Base-by-base conservation (phyloP, 2,329 filamentous ascomycete genomes). In the Cordyceps militaris region DNA sequence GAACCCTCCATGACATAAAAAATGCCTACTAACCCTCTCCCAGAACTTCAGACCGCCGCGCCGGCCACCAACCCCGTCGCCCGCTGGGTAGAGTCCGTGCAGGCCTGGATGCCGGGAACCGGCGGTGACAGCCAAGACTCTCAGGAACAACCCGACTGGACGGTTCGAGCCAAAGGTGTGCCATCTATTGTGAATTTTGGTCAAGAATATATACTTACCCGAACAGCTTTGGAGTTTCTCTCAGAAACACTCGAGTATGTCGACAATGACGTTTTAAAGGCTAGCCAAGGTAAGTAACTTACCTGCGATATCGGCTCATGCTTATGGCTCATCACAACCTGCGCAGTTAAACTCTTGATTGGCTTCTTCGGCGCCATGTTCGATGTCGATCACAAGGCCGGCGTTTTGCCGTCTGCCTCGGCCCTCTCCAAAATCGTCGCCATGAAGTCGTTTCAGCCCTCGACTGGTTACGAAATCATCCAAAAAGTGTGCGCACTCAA, bases 351-450 rank as follows among this genome's bases (percentile, higher is more conserved):
- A 51, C 66, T 80, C 0, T 66, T 81, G 9, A 71, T 82, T 26
- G 71, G 72, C 36, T 84, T 83, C 69, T 84, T 84, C 58, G 76
- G 78, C 14, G 77, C 79, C 59, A 80, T 84, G 73, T 84, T 83
- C 61, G 78, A 78, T 2, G 76, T 80, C 55, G 81, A 84, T 61
- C 80, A 83, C 68, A 80, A 80, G 64, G 80, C 79, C n/a, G 81
- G 81, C 42, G 77, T 84, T 57, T 69, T 79, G 44, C 75, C 81
- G 1, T 80, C 81, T 2, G 73, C 79, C 3, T 78, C 75, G 46
- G 80, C 81, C 1, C 67, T 84, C n/a, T 71, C 73, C 1, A 72
- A 74, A 28, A 76, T 84, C 49, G 72, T 71, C 43, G 63, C 65
- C 49, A 82, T 81, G 76, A 77, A 75, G 52, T 69, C 71, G 13